Conservation (phyloP, 345 rosid species). For the Carallia brachiata region DNA sequence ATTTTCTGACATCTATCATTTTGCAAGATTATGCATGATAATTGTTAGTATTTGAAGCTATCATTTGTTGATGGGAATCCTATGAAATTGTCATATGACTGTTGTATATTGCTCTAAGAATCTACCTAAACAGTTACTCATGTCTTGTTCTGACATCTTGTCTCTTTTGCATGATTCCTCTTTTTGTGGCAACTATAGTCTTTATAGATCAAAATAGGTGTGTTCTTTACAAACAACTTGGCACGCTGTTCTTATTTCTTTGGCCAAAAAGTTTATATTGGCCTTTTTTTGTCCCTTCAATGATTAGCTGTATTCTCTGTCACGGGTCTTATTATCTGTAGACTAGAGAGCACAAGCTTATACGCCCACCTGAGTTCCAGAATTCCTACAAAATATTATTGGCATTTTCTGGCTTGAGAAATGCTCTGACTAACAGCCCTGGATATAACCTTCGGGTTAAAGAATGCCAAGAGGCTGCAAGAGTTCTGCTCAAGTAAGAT, state of each 20-base stretch:
- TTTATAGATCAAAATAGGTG: too few relatives aligned
- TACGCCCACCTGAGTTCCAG: constrained; percentile 40
- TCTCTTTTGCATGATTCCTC: too few relatives aligned
- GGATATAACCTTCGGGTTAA: constrained; percentile 89
- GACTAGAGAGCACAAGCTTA: constrained; percentile 78
- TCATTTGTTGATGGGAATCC: too few relatives aligned
- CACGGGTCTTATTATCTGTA: constrained; percentile 36
- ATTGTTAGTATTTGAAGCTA: too few relatives aligned
- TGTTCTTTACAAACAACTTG: too few relatives aligned
- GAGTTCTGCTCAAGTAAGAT: constrained; percentile 67
- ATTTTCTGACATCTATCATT: too few relatives aligned
- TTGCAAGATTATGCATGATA: too few relatives aligned
- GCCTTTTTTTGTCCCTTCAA: background rate
- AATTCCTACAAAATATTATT: constrained; percentile 74
- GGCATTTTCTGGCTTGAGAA: constrained; percentile 93
- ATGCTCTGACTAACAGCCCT: constrained; percentile 80
- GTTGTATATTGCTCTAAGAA: too few relatives aligned
- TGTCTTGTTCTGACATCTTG: too few relatives aligned
- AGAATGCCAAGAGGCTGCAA: constrained; percentile 94
- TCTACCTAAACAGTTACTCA: too few relatives aligned
- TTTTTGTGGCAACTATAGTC: too few relatives aligned
- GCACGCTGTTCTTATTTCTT: background rate
- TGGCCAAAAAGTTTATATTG: background rate
- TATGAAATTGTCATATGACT: too few relatives aligned
- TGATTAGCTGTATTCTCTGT: constrained; percentile 18